phyloP scores from a whole-genome alignment of 148 eudicot species.

The Diospyros lotus region DNA sequence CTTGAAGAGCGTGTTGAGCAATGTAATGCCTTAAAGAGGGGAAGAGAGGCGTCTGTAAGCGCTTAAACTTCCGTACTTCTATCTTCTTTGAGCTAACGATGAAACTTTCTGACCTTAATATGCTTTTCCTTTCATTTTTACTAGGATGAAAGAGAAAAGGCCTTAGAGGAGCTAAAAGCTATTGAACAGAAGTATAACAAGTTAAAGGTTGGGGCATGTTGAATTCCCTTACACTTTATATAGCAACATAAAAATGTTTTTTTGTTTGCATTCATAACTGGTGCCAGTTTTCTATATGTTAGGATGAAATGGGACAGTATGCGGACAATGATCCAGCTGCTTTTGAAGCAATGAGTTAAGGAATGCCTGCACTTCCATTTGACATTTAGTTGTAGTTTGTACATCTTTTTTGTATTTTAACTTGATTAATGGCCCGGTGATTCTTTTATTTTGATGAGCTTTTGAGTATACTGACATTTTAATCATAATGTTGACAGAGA shows the following conservation, averaged over 20 bases:
- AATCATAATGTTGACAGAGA: conserved; percentile 41
- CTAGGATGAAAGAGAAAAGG: conserved; percentile 92
- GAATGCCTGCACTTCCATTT: background rate
- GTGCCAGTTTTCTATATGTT: conserved; percentile 8
- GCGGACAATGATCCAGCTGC: conserved; percentile 97
- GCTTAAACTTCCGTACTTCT: conserved; percentile 6
- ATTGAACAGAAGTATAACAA: conserved; percentile 65
- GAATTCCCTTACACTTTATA: conserved; percentile 7
- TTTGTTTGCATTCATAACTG: conserved; percentile 12
- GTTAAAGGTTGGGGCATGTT: conserved; percentile 50
- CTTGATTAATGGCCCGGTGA: background rate
- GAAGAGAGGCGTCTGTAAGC: conserved; percentile 90
- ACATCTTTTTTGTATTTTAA: no score
- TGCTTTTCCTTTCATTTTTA: conserved; percentile 14
- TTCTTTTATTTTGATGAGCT: background rate
- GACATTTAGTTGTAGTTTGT: background rate
- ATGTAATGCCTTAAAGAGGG: conserved; percentile 66
- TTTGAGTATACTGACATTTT: conserved; percentile 20
- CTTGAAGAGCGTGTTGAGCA: conserved; percentile 61
- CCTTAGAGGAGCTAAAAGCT: conserved; percentile 62
- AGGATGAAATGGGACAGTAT: conserved; percentile 80
- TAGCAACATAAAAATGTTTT: background rate
- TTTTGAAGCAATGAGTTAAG: conserved; percentile 82
- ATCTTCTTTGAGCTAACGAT: background rate
- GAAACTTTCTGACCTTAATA: conserved; percentile 14